Base-by-base conservation (phyloP, 192 early-diverging fungal species). In the Gigaspora rosea region DNA sequence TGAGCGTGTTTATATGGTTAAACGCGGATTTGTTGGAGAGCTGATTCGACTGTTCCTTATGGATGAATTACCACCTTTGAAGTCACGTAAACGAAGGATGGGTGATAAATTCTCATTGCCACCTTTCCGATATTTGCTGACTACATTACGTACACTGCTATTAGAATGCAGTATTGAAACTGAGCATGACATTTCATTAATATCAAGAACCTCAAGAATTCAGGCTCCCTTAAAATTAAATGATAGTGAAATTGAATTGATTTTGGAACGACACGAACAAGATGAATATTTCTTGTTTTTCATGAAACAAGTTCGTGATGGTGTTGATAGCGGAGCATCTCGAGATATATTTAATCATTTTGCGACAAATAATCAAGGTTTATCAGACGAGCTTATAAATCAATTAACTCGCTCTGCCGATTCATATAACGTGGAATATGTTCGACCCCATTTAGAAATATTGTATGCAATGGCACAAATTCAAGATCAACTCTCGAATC, bases 31-130 rank as follows among this genome's bases (percentile, higher is more conserved):
- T 27, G 20, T 85, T 20, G 68, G 82, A 6, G 80, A 81, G 20
- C 71, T 83, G 11, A 59, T 80, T 9, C 78, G 81, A 47, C 76
- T 85, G 62, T 85, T 82, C 35, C 69, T 80, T 10, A 62, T 76
- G 51, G 84, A 85, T 46, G 84, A 85, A 62, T 78, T 59, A 27
- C 48, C 54, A 33, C 79, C 80, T 22, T 36, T 49, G 20, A 78
- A 78, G 58, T 59, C 65, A 58, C 78, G 80, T 68, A 81, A 83
- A 66, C 78, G 79, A 72, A 82, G 79, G 72, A 85, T 85, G 84
- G 84, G 84, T 27, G 84, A 85, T 71, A 85, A 85, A 76, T 85
- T 85, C 71, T 82, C 84, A 2, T 78, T 81, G 27, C 84, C 84
- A 4, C 66, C 82, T 8, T 85, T 85, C 64, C 71, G 80, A 32